A percentile compares a stretch with the other conserved stretches of the same genome.
phyloP scores from a whole-genome alignment of 2,329 filamentous ascomycete genomes.

The Cyphellophora europaea region DNA sequence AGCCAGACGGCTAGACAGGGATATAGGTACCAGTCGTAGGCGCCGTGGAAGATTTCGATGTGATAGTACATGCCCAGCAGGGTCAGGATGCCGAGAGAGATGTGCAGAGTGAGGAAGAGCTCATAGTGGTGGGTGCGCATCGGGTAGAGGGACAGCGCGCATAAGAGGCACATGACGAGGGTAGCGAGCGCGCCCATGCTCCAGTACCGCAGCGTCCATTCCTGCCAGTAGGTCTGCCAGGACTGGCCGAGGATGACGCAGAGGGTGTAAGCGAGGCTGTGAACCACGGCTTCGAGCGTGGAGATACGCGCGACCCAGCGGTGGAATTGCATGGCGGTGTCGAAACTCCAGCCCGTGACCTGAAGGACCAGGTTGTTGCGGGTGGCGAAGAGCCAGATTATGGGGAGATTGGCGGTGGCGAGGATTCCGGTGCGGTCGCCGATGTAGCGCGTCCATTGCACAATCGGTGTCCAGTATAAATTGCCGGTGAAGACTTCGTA shows the following conservation, averaged over 20 bases:
- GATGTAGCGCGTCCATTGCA: constrained; percentile 40
- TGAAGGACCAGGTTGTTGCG: constrained; percentile 58
- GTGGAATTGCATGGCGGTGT: constrained; percentile 58
- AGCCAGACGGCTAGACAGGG: constrained; percentile 38
- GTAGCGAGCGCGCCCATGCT: constrained; percentile 27
- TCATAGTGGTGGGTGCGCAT: constrained; percentile 34
- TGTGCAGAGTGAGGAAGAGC: constrained; percentile 30
- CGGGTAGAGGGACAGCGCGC: constrained; percentile 19
- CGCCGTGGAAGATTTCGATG: constrained; percentile 36
- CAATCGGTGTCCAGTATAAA: neutral
- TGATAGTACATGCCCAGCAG: constrained; percentile 37
- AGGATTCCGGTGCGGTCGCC: constrained; percentile 56
- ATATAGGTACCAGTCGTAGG: constrained; percentile 43
- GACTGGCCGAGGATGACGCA: constrained; percentile 9
- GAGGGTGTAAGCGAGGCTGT: constrained; percentile 50
- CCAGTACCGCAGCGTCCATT: constrained; percentile 27
- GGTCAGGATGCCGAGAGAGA: constrained; percentile 27
- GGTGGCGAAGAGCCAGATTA: constrained; percentile 58
- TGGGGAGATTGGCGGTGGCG: constrained; percentile 52
- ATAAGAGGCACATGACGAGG: constrained; percentile 22
- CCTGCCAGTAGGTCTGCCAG: neutral
- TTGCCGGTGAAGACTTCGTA: constrained; percentile 30
- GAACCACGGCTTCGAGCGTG: constrained; percentile 51
- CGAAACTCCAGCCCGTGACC: constrained; percentile 60
- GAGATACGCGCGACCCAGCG: constrained; percentile 55